Base-by-base conservation (phyloP, 1,284 basidiomycete species). In the Afroboletus lepidellus region DNA sequence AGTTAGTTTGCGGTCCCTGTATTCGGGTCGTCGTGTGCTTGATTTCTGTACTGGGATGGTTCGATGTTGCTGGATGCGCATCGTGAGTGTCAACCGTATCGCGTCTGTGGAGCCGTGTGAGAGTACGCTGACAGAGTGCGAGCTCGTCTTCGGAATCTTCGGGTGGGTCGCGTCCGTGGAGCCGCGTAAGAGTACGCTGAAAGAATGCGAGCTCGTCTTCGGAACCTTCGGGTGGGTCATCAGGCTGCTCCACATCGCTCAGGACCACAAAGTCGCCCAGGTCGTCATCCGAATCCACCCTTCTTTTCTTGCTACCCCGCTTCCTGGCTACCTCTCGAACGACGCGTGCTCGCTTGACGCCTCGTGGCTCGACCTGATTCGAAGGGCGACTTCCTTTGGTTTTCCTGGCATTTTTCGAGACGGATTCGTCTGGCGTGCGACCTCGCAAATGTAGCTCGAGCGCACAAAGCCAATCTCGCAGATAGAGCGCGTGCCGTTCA, bases 401-500 rank as follows among this genome's bases (percentile, higher is more conserved):
- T 46, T 41, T 56, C 48, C 44, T 51, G 8, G 41, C 48, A 34
- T n/a, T 47, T 46, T 58, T 50, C 21, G 27, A 13, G 25, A 39
- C 45, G 5, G 50, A 42, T 20, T 57, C 50, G 38, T 44, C 56
- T 18, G 51, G 29, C 16, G 33, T 38, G 39, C 42, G 48, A 47
- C 43, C 55, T 44, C 77, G 76, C 13, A 82, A 72, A 18, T 83
- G 81, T 6, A 96, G 68, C 50, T 83, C 81, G 9, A 89, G 75
- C 16, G 87, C 83, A 25, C 72, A 70, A 46, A 97, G 77, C 94
- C 94, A 98, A 51, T 90, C 84, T 32, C 87, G 82, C 37, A 97
- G 77, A 69, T 90, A 93, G 16, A 76, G 64, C 0, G 92, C 85
- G 52, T 84, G 82, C 5, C 72, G 64, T 65, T 91, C 85, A 66